phyloP scores from a whole-genome alignment of 2,329 filamentous ascomycete genomes.

The Hypoxylon sp. region DNA sequence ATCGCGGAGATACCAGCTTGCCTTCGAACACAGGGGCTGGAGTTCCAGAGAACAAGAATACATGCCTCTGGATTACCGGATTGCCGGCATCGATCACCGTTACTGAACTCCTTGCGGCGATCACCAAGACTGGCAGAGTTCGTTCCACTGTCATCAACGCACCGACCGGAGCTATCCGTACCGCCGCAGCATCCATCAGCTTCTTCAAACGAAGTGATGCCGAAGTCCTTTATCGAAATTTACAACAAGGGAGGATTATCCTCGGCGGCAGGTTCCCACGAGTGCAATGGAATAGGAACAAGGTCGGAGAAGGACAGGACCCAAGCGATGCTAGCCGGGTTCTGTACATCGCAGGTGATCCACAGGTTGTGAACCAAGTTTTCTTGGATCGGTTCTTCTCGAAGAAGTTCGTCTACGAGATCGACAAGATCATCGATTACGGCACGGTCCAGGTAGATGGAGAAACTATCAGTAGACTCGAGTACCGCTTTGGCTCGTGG shows the following conservation, averaged over 20 bases:
- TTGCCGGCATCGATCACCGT: slow-evolving; percentile 11
- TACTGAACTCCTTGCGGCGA: slow-evolving; percentile 2
- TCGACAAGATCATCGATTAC: slow-evolving; percentile 31
- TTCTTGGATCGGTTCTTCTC: slow-evolving; percentile 23
- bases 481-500: slow-evolving; percentile 39
- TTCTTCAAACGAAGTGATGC: slow-evolving; percentile 32
- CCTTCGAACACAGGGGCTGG: slow-evolving; percentile 18
- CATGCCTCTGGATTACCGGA: slow-evolving; percentile 31
- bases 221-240: slow-evolving; percentile 1
- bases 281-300: slow-evolving; percentile 33
- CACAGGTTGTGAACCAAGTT: slow-evolving; percentile 12
- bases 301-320: slow-evolving; percentile 1
- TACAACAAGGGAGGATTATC: slow-evolving; percentile 1
- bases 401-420: slow-evolving; percentile 27
- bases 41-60: slow-evolving; percentile 29
- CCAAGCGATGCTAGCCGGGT: slow-evolving; percentile 25
- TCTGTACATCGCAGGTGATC: slow-evolving; percentile 27
- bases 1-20: slow-evolving; percentile 28
- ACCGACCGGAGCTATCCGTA: background rate
- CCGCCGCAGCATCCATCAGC: slow-evolving; percentile 25
- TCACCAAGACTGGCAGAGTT: slow-evolving; percentile 22
- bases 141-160: slow-evolving; percentile 28
- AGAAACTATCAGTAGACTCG: slow-evolving; percentile 17
- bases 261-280: background rate
- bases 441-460: slow-evolving; percentile 1